These are phyloP conservation scores for Citrullus mucosospermus DNA, from an alignment of 306 rosid genomes.

Conservation along the genomic window DNA sequence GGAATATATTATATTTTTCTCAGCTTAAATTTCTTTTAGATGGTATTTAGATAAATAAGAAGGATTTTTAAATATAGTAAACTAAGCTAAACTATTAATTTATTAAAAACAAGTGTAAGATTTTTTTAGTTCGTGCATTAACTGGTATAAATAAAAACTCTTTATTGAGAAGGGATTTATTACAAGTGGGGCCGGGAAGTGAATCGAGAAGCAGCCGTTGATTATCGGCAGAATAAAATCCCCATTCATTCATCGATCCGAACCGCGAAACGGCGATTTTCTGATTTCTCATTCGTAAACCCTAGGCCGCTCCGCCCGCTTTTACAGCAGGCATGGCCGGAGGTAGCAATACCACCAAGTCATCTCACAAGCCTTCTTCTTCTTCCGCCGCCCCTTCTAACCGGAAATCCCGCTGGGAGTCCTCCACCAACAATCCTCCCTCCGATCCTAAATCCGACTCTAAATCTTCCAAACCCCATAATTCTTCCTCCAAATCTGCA, in stretches of 20 bases:
- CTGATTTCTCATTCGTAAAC: not conserved
- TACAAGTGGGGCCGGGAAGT: not conserved
- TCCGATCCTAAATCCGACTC: constrained; percentile 19
- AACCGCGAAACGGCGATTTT: not conserved
- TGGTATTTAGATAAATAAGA: no score
- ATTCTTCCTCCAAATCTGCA: constrained; percentile 26
- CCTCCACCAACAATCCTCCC: constrained; percentile 27
- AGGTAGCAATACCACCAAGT: constrained; percentile 35
- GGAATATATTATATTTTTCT: no score
- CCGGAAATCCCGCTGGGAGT: constrained; percentile 85
- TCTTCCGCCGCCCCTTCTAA: constrained; percentile 34
- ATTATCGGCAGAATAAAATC: not conserved
- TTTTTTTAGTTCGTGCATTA: no score
- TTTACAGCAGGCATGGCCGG: constrained; percentile 52
- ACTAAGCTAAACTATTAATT: no score
- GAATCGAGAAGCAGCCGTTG: not conserved
- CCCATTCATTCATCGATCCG: not conserved
- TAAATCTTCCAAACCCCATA: constrained; percentile 24
- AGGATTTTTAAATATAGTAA: no score
- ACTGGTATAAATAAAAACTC: no score
- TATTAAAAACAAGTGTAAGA: no score
- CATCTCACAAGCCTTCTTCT: constrained; percentile 24
- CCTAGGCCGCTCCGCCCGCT: constrained; percentile 3
- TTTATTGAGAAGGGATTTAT: no score
- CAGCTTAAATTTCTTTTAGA: no score